These are phyloP conservation scores for Uncinocarpus reesii DNA, from an alignment of 2,329 filamentous ascomycete genomes.

Conservation along the genomic window DNA sequence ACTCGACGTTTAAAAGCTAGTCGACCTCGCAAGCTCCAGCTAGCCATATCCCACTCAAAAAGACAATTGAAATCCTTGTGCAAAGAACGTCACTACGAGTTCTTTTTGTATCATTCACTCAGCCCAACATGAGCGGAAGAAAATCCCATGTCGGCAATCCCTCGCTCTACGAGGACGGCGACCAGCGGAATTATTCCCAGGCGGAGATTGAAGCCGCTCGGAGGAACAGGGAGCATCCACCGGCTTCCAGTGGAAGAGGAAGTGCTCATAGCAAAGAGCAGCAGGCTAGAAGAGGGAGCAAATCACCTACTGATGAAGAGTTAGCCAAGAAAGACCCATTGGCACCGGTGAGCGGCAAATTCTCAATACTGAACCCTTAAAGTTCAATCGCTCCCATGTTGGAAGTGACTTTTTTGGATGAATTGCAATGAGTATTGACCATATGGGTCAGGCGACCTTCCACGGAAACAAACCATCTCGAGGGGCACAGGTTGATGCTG, in stretches of 20 bases:
- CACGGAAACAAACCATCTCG: constrained; percentile 40
- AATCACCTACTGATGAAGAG: constrained; percentile 35
- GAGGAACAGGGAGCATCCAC: constrained; percentile 62
- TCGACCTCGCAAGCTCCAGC: background rate
- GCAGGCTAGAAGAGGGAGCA: constrained; percentile 42
- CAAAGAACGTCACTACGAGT: no score
- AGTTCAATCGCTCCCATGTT: no score
- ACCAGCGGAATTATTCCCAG: constrained; percentile 58
- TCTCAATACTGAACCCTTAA: background rate
- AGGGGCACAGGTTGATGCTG: constrained; percentile 40
- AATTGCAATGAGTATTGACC: constrained; percentile 1
- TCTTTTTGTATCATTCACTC: no score
- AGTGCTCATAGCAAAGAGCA: constrained; percentile 16
- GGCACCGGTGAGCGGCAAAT: constrained; percentile 54
- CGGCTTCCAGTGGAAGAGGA: constrained; percentile 21
- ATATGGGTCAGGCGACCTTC: constrained; percentile 30
- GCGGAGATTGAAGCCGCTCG: constrained; percentile 44
- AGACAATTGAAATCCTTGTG: no score
- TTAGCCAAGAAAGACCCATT: constrained; percentile 31
- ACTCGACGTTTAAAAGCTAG: background rate
- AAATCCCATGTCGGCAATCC: constrained; percentile 57
- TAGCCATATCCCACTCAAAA: no score
- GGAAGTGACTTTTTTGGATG: no score
- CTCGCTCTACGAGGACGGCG: constrained; percentile 62
- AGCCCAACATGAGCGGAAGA: constrained; percentile 39